phyloP scores from a whole-genome alignment of 257 asterid genomes.

The Catharanthus roseus region DNA sequence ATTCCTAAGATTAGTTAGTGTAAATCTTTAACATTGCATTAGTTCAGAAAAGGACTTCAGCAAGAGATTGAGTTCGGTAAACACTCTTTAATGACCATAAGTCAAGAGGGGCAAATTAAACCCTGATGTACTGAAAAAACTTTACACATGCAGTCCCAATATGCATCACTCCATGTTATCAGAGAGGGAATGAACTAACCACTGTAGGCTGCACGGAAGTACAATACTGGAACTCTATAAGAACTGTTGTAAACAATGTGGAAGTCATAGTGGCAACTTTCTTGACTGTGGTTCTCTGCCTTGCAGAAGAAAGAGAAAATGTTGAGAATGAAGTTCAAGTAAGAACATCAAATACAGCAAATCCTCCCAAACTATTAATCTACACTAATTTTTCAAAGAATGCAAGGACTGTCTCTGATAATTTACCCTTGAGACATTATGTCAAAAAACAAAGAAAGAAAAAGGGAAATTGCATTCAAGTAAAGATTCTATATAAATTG shows the following conservation, averaged over 20 bases:
- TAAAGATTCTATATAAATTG: background rate
- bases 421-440: background rate
- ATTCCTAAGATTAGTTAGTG: constrained; percentile 9
- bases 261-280: constrained; percentile 60
- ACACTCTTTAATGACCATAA: too few relatives aligned
- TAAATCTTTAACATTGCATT: background rate
- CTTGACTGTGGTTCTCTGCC: constrained; percentile 37
- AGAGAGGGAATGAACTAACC: constrained; percentile 39
- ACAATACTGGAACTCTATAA: constrained; percentile 81
- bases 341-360: background rate
- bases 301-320: constrained; percentile 20
- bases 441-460: background rate
- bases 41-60: background rate
- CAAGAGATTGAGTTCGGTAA: background rate
- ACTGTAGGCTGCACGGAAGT: constrained; percentile 63
- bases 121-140: too few relatives aligned
- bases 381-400: too few relatives aligned
- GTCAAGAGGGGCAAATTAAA: background rate
- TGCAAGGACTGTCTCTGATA: background rate
- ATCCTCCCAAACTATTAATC: background rate
- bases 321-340: background rate
- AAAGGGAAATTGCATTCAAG: background rate
- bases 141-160: too few relatives aligned
- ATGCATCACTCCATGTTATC: background rate
- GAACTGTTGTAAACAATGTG: constrained; percentile 65